Percentiles rank a stretch among this genome's conserved stretches.
These are phyloP conservation scores for Conticribra weissflogii DNA, from an alignment of 108 stramenopile genomes.

Conservation along the genomic window DNA sequence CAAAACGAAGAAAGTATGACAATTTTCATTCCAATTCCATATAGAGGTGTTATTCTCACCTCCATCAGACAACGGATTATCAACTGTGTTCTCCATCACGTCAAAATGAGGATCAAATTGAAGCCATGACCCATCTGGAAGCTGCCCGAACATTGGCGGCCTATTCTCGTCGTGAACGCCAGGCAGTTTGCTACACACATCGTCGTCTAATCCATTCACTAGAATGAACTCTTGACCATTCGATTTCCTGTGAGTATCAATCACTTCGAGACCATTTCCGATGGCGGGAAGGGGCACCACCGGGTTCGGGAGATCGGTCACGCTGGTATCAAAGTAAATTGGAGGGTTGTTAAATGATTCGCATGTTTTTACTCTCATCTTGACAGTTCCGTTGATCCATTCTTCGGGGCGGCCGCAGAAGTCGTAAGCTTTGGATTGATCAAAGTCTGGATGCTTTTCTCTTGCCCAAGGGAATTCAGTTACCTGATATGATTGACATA, in stretches of 20 bases:
- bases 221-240: slow-evolving; percentile 34
- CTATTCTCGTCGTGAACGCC: slow-evolving; percentile 37
- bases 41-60: slow-evolving; percentile 38
- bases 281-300: slow-evolving; percentile 32
- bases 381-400: not conserved
- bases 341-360: slow-evolving; percentile 33
- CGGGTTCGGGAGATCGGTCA: slow-evolving; percentile 26
- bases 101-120: slow-evolving; percentile 39
- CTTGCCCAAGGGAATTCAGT: not conserved
- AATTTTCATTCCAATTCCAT: slow-evolving; percentile 27
- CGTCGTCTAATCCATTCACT: slow-evolving; percentile 27
- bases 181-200: slow-evolving; percentile 31
- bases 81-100: slow-evolving; percentile 54
- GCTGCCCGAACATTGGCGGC: slow-evolving; percentile 17
- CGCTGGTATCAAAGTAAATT: slow-evolving; percentile 23
- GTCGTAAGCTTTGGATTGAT: slow-evolving; percentile 35
- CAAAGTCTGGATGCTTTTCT: not conserved
- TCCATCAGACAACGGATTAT: slow-evolving; percentile 57
- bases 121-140: slow-evolving; percentile 8
- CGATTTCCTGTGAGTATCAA: slow-evolving; percentile 26
- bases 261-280: slow-evolving; percentile 22
- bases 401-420: slow-evolving; percentile 35
- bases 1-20: slow-evolving; percentile 63
- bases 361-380: slow-evolving; percentile 32
- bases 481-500: not conserved